Conservation (phyloP, 164 flowering plant genomes). For the Vitis amurensis region DNA sequence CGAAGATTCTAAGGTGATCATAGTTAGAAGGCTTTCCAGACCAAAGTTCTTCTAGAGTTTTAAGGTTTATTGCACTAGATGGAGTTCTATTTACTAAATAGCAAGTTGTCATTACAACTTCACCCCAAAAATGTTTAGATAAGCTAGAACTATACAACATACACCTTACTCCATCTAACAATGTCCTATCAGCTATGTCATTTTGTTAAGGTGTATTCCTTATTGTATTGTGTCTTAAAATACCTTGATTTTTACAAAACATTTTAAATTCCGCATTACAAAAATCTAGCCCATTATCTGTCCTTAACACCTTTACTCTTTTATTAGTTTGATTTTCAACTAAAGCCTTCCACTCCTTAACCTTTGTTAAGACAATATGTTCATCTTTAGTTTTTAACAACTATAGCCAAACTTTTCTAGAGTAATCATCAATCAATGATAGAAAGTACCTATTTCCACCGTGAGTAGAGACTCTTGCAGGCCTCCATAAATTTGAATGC, state of each 20-base stretch:
- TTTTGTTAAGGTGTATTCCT: conserved; percentile 2
- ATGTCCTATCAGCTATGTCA: neutral
- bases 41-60: neutral
- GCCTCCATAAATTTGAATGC: conserved; percentile 19
- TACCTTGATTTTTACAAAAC: neutral
- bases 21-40: neutral
- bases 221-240: neutral
- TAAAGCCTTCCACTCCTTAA: neutral
- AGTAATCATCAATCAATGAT: too few relatives aligned
- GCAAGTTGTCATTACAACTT: neutral
- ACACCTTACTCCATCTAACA: neutral
- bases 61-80: neutral
- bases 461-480: neutral
- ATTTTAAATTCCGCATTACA: neutral
- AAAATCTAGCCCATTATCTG: neutral
- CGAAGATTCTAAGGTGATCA: neutral
- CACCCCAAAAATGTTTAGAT: conserved; percentile 2
- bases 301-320: neutral
- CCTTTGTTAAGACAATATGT: neutral
- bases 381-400: conserved; percentile 1
- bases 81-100: conserved; percentile 1
- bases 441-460: too few relatives aligned
- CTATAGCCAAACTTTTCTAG: neutral
- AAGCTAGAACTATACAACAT: neutral
- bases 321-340: neutral